phyloP scores from a whole-genome alignment of 768 basidiomycete genomes.

The Pulveroboletus frians region DNA sequence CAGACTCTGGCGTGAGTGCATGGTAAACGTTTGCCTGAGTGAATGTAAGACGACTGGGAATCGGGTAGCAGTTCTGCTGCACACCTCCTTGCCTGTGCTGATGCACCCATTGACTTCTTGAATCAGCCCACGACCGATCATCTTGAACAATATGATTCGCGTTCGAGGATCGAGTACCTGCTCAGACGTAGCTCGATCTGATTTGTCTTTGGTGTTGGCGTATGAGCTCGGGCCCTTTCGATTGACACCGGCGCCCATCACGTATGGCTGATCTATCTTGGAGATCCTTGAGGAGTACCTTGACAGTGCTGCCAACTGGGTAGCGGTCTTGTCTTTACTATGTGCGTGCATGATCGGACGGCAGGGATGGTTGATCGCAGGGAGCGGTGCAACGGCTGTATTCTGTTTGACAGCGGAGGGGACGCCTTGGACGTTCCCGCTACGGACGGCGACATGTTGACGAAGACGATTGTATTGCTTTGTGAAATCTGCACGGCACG shows the following conservation, averaged over 20 bases:
- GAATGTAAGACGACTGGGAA: conserved; percentile 2
- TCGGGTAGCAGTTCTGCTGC: conserved; percentile 8
- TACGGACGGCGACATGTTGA: conserved; percentile 83
- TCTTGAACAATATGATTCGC: conserved; percentile 88
- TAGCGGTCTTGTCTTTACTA: conserved; percentile 56
- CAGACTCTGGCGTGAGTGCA: conserved; percentile 50
- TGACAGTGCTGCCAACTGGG: conserved; percentile 68
- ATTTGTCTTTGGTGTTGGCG: conserved; percentile 91
- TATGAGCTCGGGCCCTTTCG: conserved; percentile 87
- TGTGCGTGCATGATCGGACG: conserved; percentile 24
- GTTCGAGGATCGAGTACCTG: conserved; percentile 98
- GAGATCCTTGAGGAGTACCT: conserved; percentile 74
- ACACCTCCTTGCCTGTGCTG: conserved; percentile 95
- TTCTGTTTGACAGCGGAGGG: conserved; percentile 47
- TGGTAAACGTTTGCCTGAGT: conserved; percentile 94
- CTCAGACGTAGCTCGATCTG: conserved; percentile 93
- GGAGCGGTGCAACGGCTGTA: conserved; percentile 54
- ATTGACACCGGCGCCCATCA: conserved; percentile 70
- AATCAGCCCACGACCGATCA: conserved; percentile 86
- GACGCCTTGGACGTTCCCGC: conserved; percentile 60
- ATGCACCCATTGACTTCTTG: conserved; percentile 94
- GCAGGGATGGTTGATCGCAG: conserved; percentile 66
- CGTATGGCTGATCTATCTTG: conserved; percentile 71
- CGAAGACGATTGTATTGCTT: conserved; percentile 95
- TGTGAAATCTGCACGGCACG: conserved; percentile 72